A percentile compares a stretch with the other conserved stretches of the same genome.
These are phyloP conservation scores for Boletus reticulatus DNA, from an alignment of 768 basidiomycete genomes.

Conservation along the genomic window DNA sequence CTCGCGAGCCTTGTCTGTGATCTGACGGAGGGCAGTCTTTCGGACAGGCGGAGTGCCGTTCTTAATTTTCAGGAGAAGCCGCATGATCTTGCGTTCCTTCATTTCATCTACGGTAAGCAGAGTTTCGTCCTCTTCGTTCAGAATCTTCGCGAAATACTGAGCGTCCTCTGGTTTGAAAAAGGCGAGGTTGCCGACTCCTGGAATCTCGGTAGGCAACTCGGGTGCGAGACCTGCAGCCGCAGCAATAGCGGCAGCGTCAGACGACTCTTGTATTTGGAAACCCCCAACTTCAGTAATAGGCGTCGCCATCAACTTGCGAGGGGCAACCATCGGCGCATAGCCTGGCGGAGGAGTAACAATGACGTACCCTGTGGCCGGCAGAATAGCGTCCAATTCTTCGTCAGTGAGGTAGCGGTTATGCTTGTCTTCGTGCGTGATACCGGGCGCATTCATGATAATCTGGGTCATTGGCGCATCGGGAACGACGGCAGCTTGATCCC, in stretches of 20 bases:
- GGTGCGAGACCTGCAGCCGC: slow-evolving; percentile 91
- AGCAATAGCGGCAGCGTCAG: slow-evolving; percentile 83
- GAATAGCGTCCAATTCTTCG: slow-evolving; percentile 90
- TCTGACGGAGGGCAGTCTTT: slow-evolving; percentile 95
- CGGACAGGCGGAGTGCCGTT: slow-evolving; percentile 98
- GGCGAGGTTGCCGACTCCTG: slow-evolving; percentile 93
- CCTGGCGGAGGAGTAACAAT: slow-evolving; percentile 94
- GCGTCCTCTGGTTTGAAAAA: slow-evolving; percentile 99
- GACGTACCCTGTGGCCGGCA: slow-evolving; percentile 83
- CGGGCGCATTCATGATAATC: slow-evolving; percentile 86
- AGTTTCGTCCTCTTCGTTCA: slow-evolving; percentile 94
- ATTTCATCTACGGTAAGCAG: slow-evolving; percentile 93
- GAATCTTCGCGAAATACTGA: slow-evolving; percentile 94
- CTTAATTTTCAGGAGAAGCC: slow-evolving; percentile 96
- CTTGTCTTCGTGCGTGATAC: slow-evolving; percentile 86
- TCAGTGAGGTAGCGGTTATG: slow-evolving; percentile 95
- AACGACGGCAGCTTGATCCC: slow-evolving; percentile 91
- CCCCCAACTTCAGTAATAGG: slow-evolving; percentile 64
- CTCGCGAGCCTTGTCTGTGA: slow-evolving; percentile 98
- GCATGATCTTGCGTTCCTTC: slow-evolving; percentile 99
- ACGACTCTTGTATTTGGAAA: slow-evolving; percentile 96
- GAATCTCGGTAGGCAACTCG: slow-evolving; percentile 95
- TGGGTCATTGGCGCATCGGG: slow-evolving; percentile 69
- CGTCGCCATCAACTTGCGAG: slow-evolving; percentile 60
- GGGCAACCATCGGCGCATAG: slow-evolving; percentile 76